Evolutionary conservation across 768 basidiomycete genomes (phyloP).

Genomic region (Rhizopogon salebrosus): DNA sequence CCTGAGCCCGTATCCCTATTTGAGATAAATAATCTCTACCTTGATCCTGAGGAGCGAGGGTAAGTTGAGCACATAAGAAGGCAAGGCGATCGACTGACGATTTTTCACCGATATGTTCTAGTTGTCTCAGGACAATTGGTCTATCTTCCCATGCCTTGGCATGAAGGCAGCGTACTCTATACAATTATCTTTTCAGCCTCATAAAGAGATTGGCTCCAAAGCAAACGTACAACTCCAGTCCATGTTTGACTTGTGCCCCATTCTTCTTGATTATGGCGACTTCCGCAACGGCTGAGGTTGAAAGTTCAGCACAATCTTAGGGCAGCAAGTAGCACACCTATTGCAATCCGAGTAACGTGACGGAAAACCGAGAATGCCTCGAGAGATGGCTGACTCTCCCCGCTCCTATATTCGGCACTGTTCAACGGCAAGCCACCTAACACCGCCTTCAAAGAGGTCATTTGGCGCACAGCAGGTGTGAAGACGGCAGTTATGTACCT

Average conservation of each 20-base stretch:
- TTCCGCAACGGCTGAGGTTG: slow-evolving; percentile 65
- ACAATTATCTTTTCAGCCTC: background rate
- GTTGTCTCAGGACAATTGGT: slow-evolving; percentile 77
- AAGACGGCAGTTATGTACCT: slow-evolving; percentile 37
- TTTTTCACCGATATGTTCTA: slow-evolving; percentile 90
- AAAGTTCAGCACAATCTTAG: slow-evolving; percentile 2
- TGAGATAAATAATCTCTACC: slow-evolving; percentile 6
- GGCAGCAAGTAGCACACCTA: slow-evolving; percentile 41
- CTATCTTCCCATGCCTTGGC: slow-evolving; percentile 93
- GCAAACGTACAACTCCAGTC: slow-evolving; percentile 63
- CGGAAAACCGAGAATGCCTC: slow-evolving; percentile 70
- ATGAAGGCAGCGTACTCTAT: slow-evolving; percentile 66
- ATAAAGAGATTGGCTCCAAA: background rate
- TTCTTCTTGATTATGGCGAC: slow-evolving; percentile 61
- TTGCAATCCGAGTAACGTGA: slow-evolving; percentile 70
- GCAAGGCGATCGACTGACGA: slow-evolving; percentile 46
- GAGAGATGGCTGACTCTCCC: slow-evolving; percentile 66
- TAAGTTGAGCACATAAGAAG: background rate
- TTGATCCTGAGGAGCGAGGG: slow-evolving; percentile 14
- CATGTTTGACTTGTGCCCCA: slow-evolving; percentile 66
- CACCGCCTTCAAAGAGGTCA: slow-evolving; percentile 47
- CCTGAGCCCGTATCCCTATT: background rate
- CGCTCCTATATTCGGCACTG: slow-evolving; percentile 59
- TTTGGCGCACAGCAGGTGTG: background rate
- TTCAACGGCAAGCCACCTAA: slow-evolving; percentile 68